Conservation (phyloP, 306 rosid genomes). For the Corylus avellana region DNA sequence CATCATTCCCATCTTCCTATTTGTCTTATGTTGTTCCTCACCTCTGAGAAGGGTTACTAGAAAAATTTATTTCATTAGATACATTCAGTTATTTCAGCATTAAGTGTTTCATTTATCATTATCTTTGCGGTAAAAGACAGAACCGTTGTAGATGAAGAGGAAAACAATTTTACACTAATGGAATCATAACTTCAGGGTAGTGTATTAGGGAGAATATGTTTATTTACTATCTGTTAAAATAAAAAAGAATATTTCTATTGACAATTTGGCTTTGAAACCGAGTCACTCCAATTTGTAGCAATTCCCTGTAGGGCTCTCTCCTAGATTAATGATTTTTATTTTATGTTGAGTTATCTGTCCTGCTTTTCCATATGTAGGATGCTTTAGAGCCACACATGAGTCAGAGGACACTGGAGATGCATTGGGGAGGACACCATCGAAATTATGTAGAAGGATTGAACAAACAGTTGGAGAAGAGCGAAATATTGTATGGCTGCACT, state of each 20-base stretch:
- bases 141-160: not conserved
- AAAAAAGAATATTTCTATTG: not conserved
- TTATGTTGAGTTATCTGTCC: slow-evolving; percentile 16
- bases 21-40: not conserved
- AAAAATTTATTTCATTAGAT: slow-evolving; percentile 1
- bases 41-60: not conserved
- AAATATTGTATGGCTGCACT: slow-evolving; percentile 74
- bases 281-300: not conserved
- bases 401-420: slow-evolving; percentile 66
- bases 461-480: slow-evolving; percentile 77
- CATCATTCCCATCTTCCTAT: slow-evolving; percentile 1
- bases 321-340: not conserved
- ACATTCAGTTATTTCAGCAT: not conserved
- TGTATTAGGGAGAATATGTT: not conserved
- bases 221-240: not conserved
- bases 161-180: not conserved
- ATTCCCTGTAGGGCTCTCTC: not conserved
- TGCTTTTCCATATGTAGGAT: slow-evolving; percentile 54
- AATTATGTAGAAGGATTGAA: slow-evolving; percentile 72
- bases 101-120: not conserved
- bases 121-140: not conserved
- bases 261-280: slow-evolving; percentile 1
- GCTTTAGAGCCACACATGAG: slow-evolving; percentile 95
- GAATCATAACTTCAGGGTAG: not conserved
- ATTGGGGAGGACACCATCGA: slow-evolving; percentile 86